Conservation (phyloP, 2,329 filamentous ascomycete species). For the Botrytis galanthina region DNA sequence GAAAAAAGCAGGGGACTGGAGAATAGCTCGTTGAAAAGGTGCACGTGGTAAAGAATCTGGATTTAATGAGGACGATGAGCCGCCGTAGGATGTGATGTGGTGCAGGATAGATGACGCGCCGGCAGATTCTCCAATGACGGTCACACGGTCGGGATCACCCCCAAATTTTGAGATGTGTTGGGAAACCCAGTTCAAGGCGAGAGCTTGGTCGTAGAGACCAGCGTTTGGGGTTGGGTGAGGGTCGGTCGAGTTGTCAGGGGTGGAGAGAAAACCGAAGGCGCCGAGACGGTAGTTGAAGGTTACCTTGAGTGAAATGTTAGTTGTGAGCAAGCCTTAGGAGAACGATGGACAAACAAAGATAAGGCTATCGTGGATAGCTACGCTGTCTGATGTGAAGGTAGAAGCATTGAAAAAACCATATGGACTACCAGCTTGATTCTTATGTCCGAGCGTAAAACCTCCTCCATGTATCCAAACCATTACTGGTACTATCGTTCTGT, state of each 20-base stretch:
- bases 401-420: slow-evolving; percentile 48
- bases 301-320: slow-evolving; percentile 33
- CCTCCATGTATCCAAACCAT: slow-evolving; percentile 59
- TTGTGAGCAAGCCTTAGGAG: neutral
- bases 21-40: neutral
- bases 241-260: slow-evolving; percentile 49
- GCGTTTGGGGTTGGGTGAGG: slow-evolving; percentile 60
- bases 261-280: slow-evolving; percentile 65
- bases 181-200: slow-evolving; percentile 56
- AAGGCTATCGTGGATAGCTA: slow-evolving; percentile 6
- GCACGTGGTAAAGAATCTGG: neutral
- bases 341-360: neutral
- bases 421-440: slow-evolving; percentile 63
- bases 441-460: slow-evolving; percentile 54
- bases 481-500: slow-evolving; percentile 42
- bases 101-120: slow-evolving; percentile 53
- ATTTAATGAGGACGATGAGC: slow-evolving; percentile 27
- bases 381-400: slow-evolving; percentile 51
- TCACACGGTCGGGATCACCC: slow-evolving; percentile 42
- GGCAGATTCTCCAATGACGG: slow-evolving; percentile 45
- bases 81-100: slow-evolving; percentile 54
- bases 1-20: neutral
- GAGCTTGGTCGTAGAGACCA: slow-evolving; percentile 59
- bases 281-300: slow-evolving; percentile 62
- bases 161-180: slow-evolving; percentile 50